Conservation (phyloP, 2,329 filamentous ascomycete species). For the Arthroderma sp. region DNA sequence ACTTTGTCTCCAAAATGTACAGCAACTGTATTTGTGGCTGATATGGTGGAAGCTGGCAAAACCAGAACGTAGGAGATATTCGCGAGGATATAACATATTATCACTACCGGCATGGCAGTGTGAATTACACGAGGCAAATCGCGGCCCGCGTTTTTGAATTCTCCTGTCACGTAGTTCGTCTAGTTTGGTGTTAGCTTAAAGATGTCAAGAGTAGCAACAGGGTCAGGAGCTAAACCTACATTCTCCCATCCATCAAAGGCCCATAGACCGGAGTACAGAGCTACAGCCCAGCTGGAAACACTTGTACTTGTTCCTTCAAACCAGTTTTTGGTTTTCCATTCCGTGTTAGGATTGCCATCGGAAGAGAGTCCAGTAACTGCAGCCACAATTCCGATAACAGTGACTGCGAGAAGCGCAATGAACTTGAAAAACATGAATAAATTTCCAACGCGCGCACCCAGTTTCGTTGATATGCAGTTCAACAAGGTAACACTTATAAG, state of each 20-base stretch:
- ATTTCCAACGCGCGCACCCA: constrained; percentile 79
- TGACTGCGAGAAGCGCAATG: constrained; percentile 72
- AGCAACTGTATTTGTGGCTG: constrained; percentile 85
- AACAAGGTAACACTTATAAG: constrained; percentile 65
- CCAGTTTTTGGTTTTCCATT: constrained; percentile 83
- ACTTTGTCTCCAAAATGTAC: constrained; percentile 86
- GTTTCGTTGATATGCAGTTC: constrained; percentile 81
- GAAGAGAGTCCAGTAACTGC: constrained; percentile 73
- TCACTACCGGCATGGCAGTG: constrained; percentile 89
- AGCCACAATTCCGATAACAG: constrained; percentile 77
- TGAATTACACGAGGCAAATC: constrained; percentile 93
- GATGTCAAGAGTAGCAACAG: constrained; percentile 2
- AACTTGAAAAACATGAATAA: constrained; percentile 97
- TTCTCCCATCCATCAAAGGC: constrained; percentile 99
- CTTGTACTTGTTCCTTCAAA: constrained; percentile 74
- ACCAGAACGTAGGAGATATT: constrained; percentile 94
- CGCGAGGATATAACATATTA: constrained; percentile 76
- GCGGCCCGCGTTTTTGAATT: constrained; percentile 81
- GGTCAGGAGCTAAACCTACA: constrained; percentile 41
- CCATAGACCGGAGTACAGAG: constrained; percentile 90
- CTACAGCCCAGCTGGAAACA: constrained; percentile 79
- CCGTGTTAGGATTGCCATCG: constrained; percentile 59
- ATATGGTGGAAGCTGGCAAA: constrained; percentile 65
- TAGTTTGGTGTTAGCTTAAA: constrained; percentile 24
- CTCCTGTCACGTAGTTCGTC: constrained; percentile 96